A percentile compares a stretch with the other conserved stretches of the same genome.
These are phyloP conservation scores for Geranomyces variabilis DNA, from an alignment of 192 early-diverging fungal species.

Conservation along the genomic window DNA sequence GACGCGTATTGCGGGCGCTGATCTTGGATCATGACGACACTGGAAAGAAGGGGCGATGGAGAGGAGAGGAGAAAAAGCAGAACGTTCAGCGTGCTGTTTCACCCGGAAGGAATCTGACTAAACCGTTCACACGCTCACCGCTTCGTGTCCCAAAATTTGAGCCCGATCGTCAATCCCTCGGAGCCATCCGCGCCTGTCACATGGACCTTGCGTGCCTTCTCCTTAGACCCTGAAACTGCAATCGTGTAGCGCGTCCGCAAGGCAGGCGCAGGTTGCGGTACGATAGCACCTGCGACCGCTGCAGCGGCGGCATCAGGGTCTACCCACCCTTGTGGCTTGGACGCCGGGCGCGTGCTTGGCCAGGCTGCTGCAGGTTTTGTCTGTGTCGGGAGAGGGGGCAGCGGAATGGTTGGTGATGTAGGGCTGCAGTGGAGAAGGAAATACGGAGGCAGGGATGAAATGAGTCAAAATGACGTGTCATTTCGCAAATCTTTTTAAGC, in stretches of 20 bases:
- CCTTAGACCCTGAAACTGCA: constrained; percentile 6
- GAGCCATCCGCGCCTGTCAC: constrained; percentile 32
- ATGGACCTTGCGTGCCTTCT: constrained; percentile 44
- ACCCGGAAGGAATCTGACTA: neutral
- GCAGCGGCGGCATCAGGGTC: neutral
- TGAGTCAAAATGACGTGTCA: no score
- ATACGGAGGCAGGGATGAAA: no score
- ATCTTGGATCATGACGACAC: constrained; percentile 35
- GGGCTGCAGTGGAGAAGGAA: no score
- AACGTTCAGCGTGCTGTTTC: no score
- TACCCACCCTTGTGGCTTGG: constrained; percentile 1
- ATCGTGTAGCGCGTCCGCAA: constrained; percentile 17
- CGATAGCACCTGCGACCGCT: neutral
- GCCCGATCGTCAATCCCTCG: constrained; percentile 38
- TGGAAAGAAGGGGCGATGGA: neutral
- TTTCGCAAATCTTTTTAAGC: no score
- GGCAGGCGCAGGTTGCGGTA: neutral
- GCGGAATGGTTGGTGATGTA: no score
- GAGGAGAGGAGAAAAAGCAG: neutral
- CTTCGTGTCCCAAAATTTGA: constrained; percentile 52
- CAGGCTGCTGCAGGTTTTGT: neutral
- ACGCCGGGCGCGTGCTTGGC: neutral
- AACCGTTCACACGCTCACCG: constrained; percentile 31
- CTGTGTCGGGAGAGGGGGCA: no score
- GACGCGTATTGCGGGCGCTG: constrained; percentile 27